Evolutionary conservation across 176 grass and related monocot genomes (phyloP).

Genomic region (Panicum miliaceum): DNA sequence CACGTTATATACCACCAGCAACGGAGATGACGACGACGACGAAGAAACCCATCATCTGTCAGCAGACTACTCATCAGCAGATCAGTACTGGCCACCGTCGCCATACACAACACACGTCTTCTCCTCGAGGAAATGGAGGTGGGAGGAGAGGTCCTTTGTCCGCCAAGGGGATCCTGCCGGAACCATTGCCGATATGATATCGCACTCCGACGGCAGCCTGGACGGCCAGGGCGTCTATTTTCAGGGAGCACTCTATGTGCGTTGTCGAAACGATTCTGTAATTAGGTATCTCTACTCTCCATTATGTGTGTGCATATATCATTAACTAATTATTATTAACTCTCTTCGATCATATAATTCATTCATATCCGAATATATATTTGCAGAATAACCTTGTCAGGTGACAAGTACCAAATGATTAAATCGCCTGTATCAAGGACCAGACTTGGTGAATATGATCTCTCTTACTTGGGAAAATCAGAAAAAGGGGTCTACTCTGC

Average conservation of each 20-base stretch:
- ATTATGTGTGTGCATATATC: no score
- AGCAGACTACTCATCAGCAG: background rate
- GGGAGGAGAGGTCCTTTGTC: background rate
- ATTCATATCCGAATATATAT: background rate
- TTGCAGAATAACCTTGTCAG: background rate
- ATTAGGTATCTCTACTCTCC: slow-evolving; percentile 4
- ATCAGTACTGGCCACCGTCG: background rate
- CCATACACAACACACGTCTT: background rate
- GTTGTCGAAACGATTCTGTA: background rate
- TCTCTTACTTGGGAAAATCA: background rate
- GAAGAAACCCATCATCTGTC: no score
- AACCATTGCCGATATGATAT: background rate
- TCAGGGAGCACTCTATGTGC: slow-evolving; percentile 8
- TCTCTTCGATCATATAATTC: no score
- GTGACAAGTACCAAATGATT: slow-evolving; percentile 12
- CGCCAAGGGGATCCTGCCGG: background rate
- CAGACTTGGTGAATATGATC: background rate
- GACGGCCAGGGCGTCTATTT: background rate
- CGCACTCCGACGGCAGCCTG: background rate
- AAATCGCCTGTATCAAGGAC: background rate
- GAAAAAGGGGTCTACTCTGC: background rate
- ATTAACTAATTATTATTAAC: no score
- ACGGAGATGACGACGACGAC: no score
- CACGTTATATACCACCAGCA: no score
- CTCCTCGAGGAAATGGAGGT: slow-evolving; percentile 1